Base-by-base conservation (phyloP, 345 rosid genomes). In the Pistacia integerrima region DNA sequence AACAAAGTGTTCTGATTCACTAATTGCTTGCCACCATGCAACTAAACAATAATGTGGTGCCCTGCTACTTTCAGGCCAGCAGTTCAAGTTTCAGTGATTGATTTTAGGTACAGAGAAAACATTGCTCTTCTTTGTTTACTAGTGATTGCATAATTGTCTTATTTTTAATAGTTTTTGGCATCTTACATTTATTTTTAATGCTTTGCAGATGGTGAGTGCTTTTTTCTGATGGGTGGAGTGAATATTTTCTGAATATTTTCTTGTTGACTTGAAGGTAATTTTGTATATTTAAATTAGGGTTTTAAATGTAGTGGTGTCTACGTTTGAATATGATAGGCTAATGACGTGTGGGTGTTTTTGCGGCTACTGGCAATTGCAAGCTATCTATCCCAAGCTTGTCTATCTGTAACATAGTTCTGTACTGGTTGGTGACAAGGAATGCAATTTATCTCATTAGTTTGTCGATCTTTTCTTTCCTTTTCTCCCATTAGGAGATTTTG, bases 191-290 rank as follows among this genome's bases (percentile, higher is more conserved):
- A 16, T 70, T 25, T 81, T 74, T 48, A 41, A 41, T 57, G 20
- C 41, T 70, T 81, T 74, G 25, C 92, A 87, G 92, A 77, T 87
- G 83, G 80, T 54, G 62, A 76, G 77, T 67, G 65, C 69, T 73
- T 33, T 68, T 80, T 72, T 78, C 25, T 54, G 79, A 59, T 74
- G 81, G 80, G 64, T 81, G 79, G 78, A 17, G 28, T 78, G 82
- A 82, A 79, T 74, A 72, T 80, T 84, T 78, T 62, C 20, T 78
- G 82, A 82, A 79, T 74, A 72, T 80, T 84, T 78, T 62, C 20
- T 14, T 41, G 67, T 80, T 67, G 28, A 69, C 67, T 69, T 67
- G 67, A 74, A 84, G 87, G 85, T 86, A 74, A 54, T 59, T 72
- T 67, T 80, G 78, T 73, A 73, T 75, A 76, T 69, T 67, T 70